phyloP scores from a whole-genome alignment of 257 asterid species.

The Nicotiana benthamiana region DNA sequence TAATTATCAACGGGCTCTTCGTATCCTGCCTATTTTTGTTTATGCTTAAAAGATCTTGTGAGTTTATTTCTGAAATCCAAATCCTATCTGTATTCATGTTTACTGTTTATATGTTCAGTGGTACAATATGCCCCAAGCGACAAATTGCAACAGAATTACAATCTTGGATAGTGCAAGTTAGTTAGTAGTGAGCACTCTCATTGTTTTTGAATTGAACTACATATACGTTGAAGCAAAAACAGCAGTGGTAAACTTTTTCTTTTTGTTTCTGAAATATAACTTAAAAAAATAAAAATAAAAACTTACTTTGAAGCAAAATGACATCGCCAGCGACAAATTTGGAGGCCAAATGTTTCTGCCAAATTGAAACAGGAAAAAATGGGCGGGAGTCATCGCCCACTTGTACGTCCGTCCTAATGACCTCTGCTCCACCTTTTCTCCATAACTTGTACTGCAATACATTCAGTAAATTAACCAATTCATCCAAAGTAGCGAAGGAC shows the following conservation, averaged over 20 bases:
- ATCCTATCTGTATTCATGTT: background rate
- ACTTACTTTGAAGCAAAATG: slow-evolving; percentile 56
- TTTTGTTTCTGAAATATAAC: background rate
- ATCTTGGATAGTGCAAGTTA: background rate
- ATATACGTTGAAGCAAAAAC: background rate
- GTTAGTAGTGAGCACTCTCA: background rate
- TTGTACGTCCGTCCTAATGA: slow-evolving; percentile 54
- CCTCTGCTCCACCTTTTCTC: slow-evolving; percentile 49
- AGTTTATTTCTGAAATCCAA: background rate
- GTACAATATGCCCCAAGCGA: background rate
- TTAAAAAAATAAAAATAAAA: background rate
- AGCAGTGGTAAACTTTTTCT: background rate
- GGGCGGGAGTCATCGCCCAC: slow-evolving; percentile 69
- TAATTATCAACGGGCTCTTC: background rate
- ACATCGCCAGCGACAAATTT: slow-evolving; percentile 46
- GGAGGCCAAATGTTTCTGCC: slow-evolving; percentile 59
- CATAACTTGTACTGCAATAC: slow-evolving; percentile 44
- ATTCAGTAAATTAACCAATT: background rate
- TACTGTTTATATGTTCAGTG: background rate
- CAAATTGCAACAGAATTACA: too few relatives aligned
- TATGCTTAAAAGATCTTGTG: background rate
- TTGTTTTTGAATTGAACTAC: background rate
- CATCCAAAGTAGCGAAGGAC: background rate
- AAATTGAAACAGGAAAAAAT: slow-evolving; percentile 59
- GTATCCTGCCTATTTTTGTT: background rate